Percentiles rank a stretch among this genome's conserved stretches.
These are phyloP conservation scores for Ilex asprella DNA, from an alignment of 257 asterid genomes.

Conservation along the genomic window DNA sequence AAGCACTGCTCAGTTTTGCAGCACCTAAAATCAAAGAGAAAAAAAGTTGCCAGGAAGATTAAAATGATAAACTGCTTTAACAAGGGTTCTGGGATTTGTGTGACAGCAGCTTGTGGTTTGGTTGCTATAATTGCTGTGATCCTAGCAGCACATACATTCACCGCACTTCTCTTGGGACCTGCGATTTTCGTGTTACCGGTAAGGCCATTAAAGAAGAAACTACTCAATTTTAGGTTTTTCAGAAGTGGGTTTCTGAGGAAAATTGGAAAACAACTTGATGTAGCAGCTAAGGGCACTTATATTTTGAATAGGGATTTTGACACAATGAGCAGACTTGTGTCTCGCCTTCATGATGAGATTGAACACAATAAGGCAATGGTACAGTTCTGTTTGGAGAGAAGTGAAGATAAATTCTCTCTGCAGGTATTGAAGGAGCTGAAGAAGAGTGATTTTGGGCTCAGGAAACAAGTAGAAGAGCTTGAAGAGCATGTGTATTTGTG, in stretches of 20 bases:
- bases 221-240: slow-evolving; percentile 15
- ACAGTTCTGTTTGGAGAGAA: slow-evolving; percentile 41
- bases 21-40: slow-evolving; percentile 26
- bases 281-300: slow-evolving; percentile 81
- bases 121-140: slow-evolving; percentile 44
- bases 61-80: slow-evolving; percentile 39
- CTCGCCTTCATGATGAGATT: slow-evolving; percentile 54
- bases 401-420: slow-evolving; percentile 35
- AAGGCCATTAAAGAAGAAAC: slow-evolving; percentile 35
- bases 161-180: slow-evolving; percentile 45
- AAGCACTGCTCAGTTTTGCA: slow-evolving; percentile 37
- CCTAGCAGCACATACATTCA: slow-evolving; percentile 47
- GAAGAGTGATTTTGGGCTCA: slow-evolving; percentile 45
- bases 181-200: slow-evolving; percentile 27
- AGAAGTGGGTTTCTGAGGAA: slow-evolving; percentile 31
- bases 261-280: slow-evolving; percentile 54
- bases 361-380: slow-evolving; percentile 63
- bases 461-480: slow-evolving; percentile 62
- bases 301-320: slow-evolving; percentile 77
- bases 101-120: slow-evolving; percentile 37
- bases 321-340: slow-evolving; percentile 63
- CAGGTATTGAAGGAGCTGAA: slow-evolving; percentile 55
- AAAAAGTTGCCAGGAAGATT: slow-evolving; percentile 31
- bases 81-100: slow-evolving; percentile 39
- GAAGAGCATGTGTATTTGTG: slow-evolving; percentile 70